These are phyloP conservation scores for Bimuria novae-zelandiae DNA, from an alignment of 2,329 filamentous ascomycete genomes.

Conservation along the genomic window DNA sequence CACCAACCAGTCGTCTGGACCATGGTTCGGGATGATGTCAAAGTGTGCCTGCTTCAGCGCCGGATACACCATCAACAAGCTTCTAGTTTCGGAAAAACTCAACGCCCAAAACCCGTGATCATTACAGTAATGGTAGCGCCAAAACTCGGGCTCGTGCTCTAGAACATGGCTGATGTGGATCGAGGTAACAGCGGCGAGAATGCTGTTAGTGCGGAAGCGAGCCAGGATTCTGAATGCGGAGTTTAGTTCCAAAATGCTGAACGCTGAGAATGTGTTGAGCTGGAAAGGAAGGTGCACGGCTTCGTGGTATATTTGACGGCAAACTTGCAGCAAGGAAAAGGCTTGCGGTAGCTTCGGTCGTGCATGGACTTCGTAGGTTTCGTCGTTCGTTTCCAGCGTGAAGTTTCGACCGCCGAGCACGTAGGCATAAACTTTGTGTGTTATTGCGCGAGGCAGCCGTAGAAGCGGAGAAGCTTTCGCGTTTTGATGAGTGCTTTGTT, in stretches of 20 bases:
- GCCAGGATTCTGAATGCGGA: not conserved
- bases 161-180: not conserved
- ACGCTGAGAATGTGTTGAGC: not conserved
- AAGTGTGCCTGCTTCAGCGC: not conserved
- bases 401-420: not conserved
- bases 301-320: not conserved
- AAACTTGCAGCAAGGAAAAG: not conserved
- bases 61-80: not conserved
- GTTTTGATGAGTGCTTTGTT: not conserved
- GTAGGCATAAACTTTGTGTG: not conserved
- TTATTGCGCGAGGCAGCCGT: not conserved
- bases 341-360: not conserved
- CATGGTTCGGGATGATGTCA: not conserved
- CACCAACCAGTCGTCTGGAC: not conserved
- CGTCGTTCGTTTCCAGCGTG: not conserved
- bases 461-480: not conserved
- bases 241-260: not conserved
- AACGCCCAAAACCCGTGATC: not conserved
- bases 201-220: not conserved
- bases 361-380: not conserved
- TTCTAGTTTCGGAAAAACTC: not conserved
- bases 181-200: not conserved
- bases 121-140: not conserved
- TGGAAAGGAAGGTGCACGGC: not conserved
- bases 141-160: not conserved